Evolutionary conservation across 78 protist genomes (phyloP).

Genomic region (Goniomonas avonlea): DNA sequence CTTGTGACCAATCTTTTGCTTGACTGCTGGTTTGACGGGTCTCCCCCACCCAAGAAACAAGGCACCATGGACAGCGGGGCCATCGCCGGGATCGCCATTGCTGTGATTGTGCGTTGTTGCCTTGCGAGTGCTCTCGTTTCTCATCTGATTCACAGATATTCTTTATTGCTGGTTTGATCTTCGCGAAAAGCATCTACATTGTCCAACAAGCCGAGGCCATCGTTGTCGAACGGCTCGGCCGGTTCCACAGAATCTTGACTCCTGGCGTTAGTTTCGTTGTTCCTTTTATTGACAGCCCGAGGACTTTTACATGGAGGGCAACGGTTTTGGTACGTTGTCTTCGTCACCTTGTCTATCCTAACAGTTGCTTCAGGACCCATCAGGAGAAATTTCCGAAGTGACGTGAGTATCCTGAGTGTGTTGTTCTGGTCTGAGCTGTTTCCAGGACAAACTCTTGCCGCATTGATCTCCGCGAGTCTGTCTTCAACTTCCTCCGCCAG

Average conservation of each 20-base stretch:
- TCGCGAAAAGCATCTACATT: not conserved
- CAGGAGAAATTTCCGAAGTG: no score
- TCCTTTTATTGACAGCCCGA: not conserved
- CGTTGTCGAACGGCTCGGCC: not conserved
- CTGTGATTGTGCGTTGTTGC: not conserved
- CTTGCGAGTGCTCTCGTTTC: no score
- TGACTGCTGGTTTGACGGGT: no score
- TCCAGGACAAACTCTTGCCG: not conserved
- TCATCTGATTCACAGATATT: not conserved
- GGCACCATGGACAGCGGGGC: not conserved
- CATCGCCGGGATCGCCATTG: not conserved
- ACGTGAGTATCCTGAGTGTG: no score
- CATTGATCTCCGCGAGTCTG: constrained; percentile 19
- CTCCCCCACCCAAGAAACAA: not conserved
- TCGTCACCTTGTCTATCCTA: not conserved
- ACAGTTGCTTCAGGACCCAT: not conserved
- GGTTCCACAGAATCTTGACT: not conserved
- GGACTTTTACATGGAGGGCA: not conserved
- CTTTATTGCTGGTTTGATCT: not conserved
- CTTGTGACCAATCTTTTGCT: no score
- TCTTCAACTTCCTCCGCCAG: constrained; percentile 29
- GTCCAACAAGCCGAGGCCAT: not conserved
- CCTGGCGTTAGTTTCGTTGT: not conserved
- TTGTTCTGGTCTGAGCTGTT: not conserved
- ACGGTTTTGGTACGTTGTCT: not conserved